phyloP scores from a whole-genome alignment of 2,329 filamentous ascomycete genomes.

The Cladosporium sphaerospermum region DNA sequence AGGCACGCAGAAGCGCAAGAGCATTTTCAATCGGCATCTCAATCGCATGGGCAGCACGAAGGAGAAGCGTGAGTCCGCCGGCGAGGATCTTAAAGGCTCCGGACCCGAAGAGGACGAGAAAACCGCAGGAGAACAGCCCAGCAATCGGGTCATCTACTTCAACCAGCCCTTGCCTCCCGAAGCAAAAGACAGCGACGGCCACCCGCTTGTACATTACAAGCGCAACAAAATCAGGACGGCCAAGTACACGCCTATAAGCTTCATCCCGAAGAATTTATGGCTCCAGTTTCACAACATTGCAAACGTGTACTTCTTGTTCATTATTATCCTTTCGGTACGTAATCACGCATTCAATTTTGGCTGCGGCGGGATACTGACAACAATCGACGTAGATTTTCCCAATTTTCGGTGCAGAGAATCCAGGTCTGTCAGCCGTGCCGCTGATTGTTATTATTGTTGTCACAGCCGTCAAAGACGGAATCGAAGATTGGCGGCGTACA shows the following conservation, averaged over 20 bases:
- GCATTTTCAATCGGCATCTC: constrained; percentile 63
- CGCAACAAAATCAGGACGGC: constrained; percentile 97
- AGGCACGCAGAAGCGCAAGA: constrained; percentile 71
- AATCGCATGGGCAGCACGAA: constrained; percentile 21
- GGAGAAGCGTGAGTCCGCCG: constrained; percentile 37
- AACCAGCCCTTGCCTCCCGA: constrained; percentile 72
- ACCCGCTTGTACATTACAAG: constrained; percentile 62
- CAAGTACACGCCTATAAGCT: constrained; percentile 93
- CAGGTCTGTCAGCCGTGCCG: constrained; percentile 81
- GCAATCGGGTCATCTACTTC: constrained; percentile 67
- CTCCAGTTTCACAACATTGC: constrained; percentile 98
- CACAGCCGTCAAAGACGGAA: constrained; percentile 87
- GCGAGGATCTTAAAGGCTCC: constrained; percentile 15
- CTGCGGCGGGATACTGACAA: constrained; percentile 9
- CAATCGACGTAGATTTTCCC: constrained; percentile 67
- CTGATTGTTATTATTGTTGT: constrained; percentile 86
- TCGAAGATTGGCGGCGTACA: constrained; percentile 92
- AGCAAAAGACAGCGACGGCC: constrained; percentile 73
- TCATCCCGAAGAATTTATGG: constrained; percentile 94
- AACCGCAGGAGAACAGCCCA: constrained; percentile 31
- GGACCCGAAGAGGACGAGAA: constrained; percentile 34
- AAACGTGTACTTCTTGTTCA: constrained; percentile 96
- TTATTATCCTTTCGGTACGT: constrained; percentile 89
- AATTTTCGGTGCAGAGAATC: constrained; percentile 89
- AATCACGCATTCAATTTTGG: neutral